Base-by-base conservation (phyloP, 495 filamentous ascomycete species). In the Cercophora scortea region DNA sequence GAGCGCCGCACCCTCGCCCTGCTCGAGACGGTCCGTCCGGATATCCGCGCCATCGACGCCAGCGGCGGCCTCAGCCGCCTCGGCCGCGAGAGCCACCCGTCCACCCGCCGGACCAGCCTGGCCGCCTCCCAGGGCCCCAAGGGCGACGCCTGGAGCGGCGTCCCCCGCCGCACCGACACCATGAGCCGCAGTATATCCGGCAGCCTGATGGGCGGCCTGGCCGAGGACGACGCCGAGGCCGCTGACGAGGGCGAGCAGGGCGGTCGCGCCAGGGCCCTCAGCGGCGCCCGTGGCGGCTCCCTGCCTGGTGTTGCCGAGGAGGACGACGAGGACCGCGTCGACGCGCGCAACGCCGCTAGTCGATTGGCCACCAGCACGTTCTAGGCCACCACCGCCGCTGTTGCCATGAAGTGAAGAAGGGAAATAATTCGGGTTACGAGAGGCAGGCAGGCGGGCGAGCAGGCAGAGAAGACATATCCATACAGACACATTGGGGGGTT, bases 141-240 rank as follows among this genome's bases (percentile, higher is more conserved):
- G 70, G 93, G 94, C 6, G 93, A 98, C 65, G 87, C 94, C 8
- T 98, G 93, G 93, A 95, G 89, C 61, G 94, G 94, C 34, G 89
- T 96, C 33, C 88, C 90, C 16, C 81, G 93, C 55, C 79, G 90
- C 55, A 57, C 79, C 36, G 89, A 90, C 61, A 85, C 79, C n/a
- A 65, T 88, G 47, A 84, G 81, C 53, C 77, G 92, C 55, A 88
- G 84, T 64, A 78, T 90, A 56, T 89, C 84, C 60, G 87, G 87
- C 36, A 85, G 82, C 59, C 79, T 89, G 46, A 72, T 76, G 56
- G 71, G 62, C 11, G 71, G 71, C 42, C 47, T 45, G 5, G 61
- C 71, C 12, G 62, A 53, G 45, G 71, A 68, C 40, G 77, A 72
- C 45, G 72, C 68, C 10, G 75, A 69, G n/a, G 72, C 70, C 6